These are phyloP conservation scores for Cicer cuneatum DNA, from an alignment of 306 rosid genomes.

Conservation along the genomic window DNA sequence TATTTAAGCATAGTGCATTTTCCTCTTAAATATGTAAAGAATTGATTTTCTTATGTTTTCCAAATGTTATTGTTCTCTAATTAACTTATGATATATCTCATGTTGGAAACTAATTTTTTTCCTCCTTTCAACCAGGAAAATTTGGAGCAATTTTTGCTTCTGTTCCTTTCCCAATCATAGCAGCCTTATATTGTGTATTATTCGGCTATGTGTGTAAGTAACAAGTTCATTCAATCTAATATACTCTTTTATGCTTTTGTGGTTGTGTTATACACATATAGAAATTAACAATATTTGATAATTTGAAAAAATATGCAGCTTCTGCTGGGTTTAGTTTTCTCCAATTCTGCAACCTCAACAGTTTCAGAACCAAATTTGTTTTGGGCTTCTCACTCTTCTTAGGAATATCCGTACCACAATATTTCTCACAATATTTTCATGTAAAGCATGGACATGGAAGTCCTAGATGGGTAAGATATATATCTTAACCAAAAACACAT, in stretches of 20 bases:
- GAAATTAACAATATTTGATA: constrained; percentile 19
- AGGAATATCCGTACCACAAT: constrained; percentile 84
- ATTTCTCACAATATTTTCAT: constrained; percentile 71
- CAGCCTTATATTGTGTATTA: constrained; percentile 75
- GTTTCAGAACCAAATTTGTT: constrained; percentile 77
- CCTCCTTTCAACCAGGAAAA: constrained; percentile 54
- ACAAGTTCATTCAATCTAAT: constrained; percentile 26
- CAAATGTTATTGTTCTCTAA: not conserved
- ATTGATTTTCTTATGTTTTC: constrained; percentile 10
- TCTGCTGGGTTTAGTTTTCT: constrained; percentile 87
- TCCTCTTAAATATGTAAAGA: not conserved
- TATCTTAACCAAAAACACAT: not conserved
- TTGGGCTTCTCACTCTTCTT: constrained; percentile 82
- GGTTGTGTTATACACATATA: not conserved
- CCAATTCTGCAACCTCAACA: constrained; percentile 86
- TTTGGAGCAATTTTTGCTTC: constrained; percentile 80
- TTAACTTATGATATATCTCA: not conserved
- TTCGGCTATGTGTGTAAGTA: constrained; percentile 74
- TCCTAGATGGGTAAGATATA: constrained; percentile 69
- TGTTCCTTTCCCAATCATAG: constrained; percentile 77
- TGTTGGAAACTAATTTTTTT: not conserved
- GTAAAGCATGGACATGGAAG: constrained; percentile 44
- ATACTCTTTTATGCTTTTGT: not conserved
- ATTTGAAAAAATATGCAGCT: constrained; percentile 55
- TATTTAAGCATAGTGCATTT: no score